A percentile compares a stretch with the other conserved stretches of the same genome.
These are phyloP conservation scores for Cylindrotheca closterium DNA, from an alignment of 108 stramenopile species.

Conservation along the genomic window DNA sequence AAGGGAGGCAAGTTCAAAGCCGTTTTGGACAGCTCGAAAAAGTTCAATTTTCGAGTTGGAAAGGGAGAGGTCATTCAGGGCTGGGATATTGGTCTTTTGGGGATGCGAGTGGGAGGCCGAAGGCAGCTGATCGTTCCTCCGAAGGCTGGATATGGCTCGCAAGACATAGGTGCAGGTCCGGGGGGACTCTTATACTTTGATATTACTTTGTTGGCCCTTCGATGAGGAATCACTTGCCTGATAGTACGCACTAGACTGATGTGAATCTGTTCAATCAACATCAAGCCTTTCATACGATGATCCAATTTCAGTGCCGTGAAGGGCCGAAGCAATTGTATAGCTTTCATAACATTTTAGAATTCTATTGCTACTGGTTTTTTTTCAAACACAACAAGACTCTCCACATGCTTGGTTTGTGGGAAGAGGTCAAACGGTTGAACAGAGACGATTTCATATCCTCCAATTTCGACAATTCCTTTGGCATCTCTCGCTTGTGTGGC, in stretches of 20 bases:
- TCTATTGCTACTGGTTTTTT: too few relatives aligned
- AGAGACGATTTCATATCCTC: conserved; percentile 78
- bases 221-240: too few relatives aligned
- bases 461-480: conserved; percentile 63
- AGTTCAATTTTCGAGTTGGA: conserved; percentile 47
- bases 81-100: conserved; percentile 71
- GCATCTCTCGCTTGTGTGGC: conserved; percentile 98
- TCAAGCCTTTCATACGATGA: too few relatives aligned
- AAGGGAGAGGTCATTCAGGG: conserved; percentile 61
- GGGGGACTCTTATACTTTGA: conserved; percentile 54
- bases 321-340: too few relatives aligned
- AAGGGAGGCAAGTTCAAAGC: conserved; percentile 32
- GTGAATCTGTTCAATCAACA: too few relatives aligned
- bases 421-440: conserved; percentile 95
- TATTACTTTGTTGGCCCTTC: conserved; percentile 31
- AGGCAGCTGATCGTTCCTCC: conserved; percentile 72
- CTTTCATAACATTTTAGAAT: too few relatives aligned
- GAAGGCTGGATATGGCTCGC: conserved; percentile 60
- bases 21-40: conserved; percentile 39
- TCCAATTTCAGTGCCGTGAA: too few relatives aligned
- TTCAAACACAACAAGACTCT: conserved; percentile 92
- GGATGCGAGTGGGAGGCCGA: conserved; percentile 75
- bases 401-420: conserved; percentile 96
- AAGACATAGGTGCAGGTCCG: conserved; percentile 52
- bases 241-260: too few relatives aligned